Percentiles rank a stretch among this genome's conserved stretches.
These are phyloP conservation scores for Leishmania major DNA, from an alignment of 208 protist genomes.

Conservation along the genomic window DNA sequence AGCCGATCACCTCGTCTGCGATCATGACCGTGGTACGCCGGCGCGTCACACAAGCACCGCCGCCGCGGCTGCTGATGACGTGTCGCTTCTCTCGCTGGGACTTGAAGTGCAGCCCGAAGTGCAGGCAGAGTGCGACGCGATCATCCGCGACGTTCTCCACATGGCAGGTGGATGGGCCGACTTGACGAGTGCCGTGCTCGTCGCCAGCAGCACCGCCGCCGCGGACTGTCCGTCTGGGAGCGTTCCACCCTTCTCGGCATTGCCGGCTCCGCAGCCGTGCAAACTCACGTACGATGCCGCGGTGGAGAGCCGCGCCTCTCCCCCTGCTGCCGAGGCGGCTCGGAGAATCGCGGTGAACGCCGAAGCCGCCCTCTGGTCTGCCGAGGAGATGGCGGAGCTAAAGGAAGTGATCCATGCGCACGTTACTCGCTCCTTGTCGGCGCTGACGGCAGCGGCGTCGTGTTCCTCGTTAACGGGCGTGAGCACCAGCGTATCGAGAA, in stretches of 20 bases:
- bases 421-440: background rate
- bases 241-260: background rate
- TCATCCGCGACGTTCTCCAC: slow-evolving; percentile 48
- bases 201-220: background rate
- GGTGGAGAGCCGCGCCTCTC: background rate
- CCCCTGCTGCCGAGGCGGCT: background rate
- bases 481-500: background rate
- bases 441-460: background rate
- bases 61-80: background rate
- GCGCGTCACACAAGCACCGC: background rate
- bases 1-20: background rate
- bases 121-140: slow-evolving; percentile 58
- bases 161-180: slow-evolving; percentile 52
- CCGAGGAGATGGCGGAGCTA: slow-evolving; percentile 12
- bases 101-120: slow-evolving; percentile 19
- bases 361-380: background rate
- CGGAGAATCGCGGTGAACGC: background rate
- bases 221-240: background rate
- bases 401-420: slow-evolving; percentile 7
- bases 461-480: background rate
- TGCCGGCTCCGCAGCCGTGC: background rate
- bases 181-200: slow-evolving; percentile 14
- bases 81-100: background rate
- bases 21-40: background rate
- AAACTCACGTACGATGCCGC: background rate